Conservation (phyloP, 768 basidiomycete genomes). For the Mycena venus region DNA sequence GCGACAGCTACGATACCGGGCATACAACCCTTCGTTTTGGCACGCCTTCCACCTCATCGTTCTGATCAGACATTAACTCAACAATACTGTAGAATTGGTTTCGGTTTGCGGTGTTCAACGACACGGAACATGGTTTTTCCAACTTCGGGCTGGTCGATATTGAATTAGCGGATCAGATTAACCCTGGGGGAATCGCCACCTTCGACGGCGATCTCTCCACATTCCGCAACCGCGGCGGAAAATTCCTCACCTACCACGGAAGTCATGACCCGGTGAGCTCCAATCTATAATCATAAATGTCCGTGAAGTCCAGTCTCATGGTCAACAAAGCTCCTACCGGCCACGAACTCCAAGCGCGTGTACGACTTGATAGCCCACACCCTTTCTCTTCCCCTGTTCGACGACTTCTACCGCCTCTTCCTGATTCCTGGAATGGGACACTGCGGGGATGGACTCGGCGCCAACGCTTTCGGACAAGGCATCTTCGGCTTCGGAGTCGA, state of each 20-base stretch:
- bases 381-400: slow-evolving; percentile 37
- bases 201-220: slow-evolving; percentile 10
- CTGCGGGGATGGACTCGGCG: slow-evolving; percentile 27
- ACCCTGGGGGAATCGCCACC: not conserved
- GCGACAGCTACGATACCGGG: too few relatives aligned
- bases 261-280: slow-evolving; percentile 29
- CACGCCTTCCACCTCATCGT: not conserved
- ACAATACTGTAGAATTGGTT: not conserved
- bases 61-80: not conserved
- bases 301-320: not conserved
- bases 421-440: slow-evolving; percentile 31
- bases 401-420: too few relatives aligned
- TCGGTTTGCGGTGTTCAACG: slow-evolving; percentile 15
- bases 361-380: slow-evolving; percentile 36
- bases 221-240: slow-evolving; percentile 37
- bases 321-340: slow-evolving; percentile 23
- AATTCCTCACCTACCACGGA: slow-evolving; percentile 39
- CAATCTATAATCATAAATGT: too few relatives aligned
- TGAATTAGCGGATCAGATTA: not conserved
- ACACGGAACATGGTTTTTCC: slow-evolving; percentile 5
- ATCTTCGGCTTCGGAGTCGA: not conserved
- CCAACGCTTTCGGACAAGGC: slow-evolving; percentile 31
- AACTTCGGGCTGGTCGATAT: not conserved
- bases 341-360: slow-evolving; percentile 33
- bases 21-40: too few relatives aligned